Conservation (phyloP, 768 basidiomycete genomes). For the Leucogyrophana mollusca region DNA sequence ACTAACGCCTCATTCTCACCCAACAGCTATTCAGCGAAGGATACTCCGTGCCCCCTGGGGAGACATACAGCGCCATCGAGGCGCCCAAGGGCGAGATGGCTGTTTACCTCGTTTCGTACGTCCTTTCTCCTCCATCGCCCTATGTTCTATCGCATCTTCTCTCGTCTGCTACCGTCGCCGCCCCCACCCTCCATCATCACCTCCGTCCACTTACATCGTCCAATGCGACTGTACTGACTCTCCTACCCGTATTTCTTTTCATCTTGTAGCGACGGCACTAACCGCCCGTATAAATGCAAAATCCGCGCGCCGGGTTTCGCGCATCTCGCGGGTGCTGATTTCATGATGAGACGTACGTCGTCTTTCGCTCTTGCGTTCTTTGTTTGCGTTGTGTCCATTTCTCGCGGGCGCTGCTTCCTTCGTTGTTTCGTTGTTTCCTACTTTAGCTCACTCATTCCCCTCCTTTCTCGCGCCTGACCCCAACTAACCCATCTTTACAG, state of each 20-base stretch:
- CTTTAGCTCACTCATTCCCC: conserved; percentile 5
- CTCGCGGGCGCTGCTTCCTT: conserved; percentile 12
- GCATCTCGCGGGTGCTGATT: conserved; percentile 93
- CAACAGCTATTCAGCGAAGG: conserved; percentile 90
- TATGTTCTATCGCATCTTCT: not conserved
- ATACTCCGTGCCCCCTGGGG: conserved; percentile 92
- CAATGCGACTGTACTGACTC: not conserved
- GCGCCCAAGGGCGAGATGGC: conserved; percentile 99
- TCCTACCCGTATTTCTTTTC: too few species aligned
- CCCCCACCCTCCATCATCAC: too few species aligned
- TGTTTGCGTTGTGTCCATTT: conserved; percentile 13
- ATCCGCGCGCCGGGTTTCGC: conserved; percentile 97
- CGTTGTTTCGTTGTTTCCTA: not conserved
- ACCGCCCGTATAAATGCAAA: conserved; percentile 97
- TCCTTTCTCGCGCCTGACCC: conserved; percentile 6
- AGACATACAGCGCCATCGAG: conserved; percentile 97
- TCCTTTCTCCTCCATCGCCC: conserved; percentile 9
- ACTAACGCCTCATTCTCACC: conserved; percentile 4
- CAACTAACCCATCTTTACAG: too few species aligned
- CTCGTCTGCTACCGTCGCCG: too few species aligned
- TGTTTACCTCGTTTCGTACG: conserved; percentile 94
- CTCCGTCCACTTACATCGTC: not conserved
- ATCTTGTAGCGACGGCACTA: conserved; percentile 75
- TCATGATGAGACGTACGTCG: conserved; percentile 91
- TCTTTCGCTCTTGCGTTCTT: conserved; percentile 9